phyloP scores from a whole-genome alignment of 352 stramenopile species.

The Phytophthora ohioensis region DNA sequence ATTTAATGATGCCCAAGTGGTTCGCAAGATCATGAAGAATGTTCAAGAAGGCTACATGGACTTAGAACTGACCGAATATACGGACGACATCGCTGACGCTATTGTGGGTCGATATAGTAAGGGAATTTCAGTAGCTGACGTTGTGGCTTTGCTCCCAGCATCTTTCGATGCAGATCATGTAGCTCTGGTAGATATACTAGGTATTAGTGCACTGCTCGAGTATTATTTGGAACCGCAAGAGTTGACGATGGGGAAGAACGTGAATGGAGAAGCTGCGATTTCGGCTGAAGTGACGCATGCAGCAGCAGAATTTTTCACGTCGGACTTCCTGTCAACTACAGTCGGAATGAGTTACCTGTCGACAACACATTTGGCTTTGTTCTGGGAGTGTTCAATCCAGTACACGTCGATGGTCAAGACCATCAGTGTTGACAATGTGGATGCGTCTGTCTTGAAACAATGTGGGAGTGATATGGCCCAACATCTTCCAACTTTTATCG shows the following conservation, averaged over 20 bases:
- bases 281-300: constrained; percentile 48
- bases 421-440: constrained; percentile 30
- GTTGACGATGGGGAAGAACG: constrained; percentile 47
- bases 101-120: constrained; percentile 39
- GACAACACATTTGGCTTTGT: constrained; percentile 43
- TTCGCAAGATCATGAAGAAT: constrained; percentile 54
- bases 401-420: constrained; percentile 50
- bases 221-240: constrained; percentile 43
- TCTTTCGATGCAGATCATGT: constrained; percentile 35
- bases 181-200: constrained; percentile 41
- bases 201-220: constrained; percentile 27
- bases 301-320: constrained; percentile 34
- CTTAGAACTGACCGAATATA: constrained; percentile 30
- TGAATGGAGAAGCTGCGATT: constrained; percentile 50
- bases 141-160: constrained; percentile 35
- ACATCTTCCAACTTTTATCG: constrained; percentile 37
- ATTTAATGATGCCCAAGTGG: constrained; percentile 38
- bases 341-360: constrained; percentile 47
- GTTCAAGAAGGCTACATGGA: constrained; percentile 44
- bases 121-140: constrained; percentile 36
- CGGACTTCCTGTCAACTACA: constrained; percentile 41
- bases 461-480: constrained; percentile 30
- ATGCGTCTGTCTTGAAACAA: constrained; percentile 24
- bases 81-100: constrained; percentile 29
- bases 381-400: constrained; percentile 51